Conservation (phyloP, 352 stramenopile species). For the Phytophthora cryptogea region DNA sequence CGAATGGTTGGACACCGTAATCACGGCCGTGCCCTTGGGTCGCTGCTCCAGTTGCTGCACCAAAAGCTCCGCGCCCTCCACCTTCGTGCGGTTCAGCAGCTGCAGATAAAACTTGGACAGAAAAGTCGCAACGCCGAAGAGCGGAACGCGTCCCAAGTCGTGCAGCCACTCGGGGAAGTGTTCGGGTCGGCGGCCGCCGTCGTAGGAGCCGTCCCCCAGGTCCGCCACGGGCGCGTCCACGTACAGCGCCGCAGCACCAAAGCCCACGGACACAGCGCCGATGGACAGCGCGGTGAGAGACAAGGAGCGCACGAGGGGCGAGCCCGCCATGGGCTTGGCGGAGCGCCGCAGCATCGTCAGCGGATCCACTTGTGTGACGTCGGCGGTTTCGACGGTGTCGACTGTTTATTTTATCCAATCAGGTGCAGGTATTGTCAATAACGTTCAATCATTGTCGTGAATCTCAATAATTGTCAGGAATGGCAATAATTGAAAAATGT, state of each 20-base stretch:
- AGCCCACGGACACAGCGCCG: constrained; percentile 39
- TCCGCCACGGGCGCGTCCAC: constrained; percentile 69
- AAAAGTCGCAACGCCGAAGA: constrained; percentile 53
- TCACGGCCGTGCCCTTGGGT: constrained; percentile 55
- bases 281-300: constrained; percentile 28
- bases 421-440: too few relatives aligned
- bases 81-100: constrained; percentile 50
- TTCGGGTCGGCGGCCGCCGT: constrained; percentile 33
- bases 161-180: constrained; percentile 76
- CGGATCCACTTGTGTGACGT: constrained; percentile 9
- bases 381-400: too few relatives aligned
- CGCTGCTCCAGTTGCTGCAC: constrained; percentile 45
- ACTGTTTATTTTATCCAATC: too few relatives aligned
- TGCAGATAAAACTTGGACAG: constrained; percentile 65
- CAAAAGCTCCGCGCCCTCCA: constrained; percentile 54
- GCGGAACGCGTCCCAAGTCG: constrained; percentile 51
- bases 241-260: constrained; percentile 47
- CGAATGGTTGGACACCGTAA: constrained; percentile 88
- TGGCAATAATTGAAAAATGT: too few relatives aligned
- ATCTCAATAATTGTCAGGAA: too few relatives aligned
- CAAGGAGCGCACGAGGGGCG: constrained; percentile 20
- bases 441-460: too few relatives aligned
- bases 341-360: constrained; percentile 35
- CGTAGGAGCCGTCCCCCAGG: constrained; percentile 53
- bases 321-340: constrained; percentile 21